Evolutionary conservation across 2,329 filamentous ascomycete species (phyloP), one percentile per base, ranked within the genome.

Genomic region (Aspergillus brasiliensis): DNA sequence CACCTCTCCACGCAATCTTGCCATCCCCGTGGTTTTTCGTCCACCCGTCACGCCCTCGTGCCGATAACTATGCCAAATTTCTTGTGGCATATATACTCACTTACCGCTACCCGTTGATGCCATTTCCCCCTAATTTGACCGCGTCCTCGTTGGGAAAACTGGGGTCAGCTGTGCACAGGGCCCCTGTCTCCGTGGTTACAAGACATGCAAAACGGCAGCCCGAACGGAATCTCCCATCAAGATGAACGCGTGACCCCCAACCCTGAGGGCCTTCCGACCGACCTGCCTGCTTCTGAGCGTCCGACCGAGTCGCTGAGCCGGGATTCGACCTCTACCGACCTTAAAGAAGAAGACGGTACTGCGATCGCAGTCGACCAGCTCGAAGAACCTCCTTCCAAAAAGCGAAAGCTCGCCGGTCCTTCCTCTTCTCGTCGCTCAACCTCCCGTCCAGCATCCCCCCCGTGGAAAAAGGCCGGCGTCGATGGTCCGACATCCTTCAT

Each of bases 401-500:
- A 76, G 64, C 74, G 78, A 64, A 80, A 78, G 64, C 68, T 82
- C 56, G 73, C 71, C 62, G 76, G 75, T 25, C 63, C 69, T 34
- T 66, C 66, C 15, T 66, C 69, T 21, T 75, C 71, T 58, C 71
- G 72, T 60, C 75, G 73, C 54, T 73, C 74, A 21, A 76, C 74
- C 25, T 73, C 78, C n/a, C 74, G 78, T 49, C 73, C 75, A 48
- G 67, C 74, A 42, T 98, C 94, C 64, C 95, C 95, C 65, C 95
- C 95, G 21, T 99, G 95, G 95, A 98, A 95, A 80, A 91, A 87
- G 71, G 85, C 91, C 63, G 85, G 85, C 60, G 91, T 90, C 42
- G 91, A 96, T 27, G 95, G 95, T 0, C 95, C 95, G 21, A 95
- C 94, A 3, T 90, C 91, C 0, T 93, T 96, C 73, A 85, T 90